These are phyloP conservation scores for Podospora australis DNA, from an alignment of 495 filamentous ascomycete species.

Conservation along the genomic window DNA sequence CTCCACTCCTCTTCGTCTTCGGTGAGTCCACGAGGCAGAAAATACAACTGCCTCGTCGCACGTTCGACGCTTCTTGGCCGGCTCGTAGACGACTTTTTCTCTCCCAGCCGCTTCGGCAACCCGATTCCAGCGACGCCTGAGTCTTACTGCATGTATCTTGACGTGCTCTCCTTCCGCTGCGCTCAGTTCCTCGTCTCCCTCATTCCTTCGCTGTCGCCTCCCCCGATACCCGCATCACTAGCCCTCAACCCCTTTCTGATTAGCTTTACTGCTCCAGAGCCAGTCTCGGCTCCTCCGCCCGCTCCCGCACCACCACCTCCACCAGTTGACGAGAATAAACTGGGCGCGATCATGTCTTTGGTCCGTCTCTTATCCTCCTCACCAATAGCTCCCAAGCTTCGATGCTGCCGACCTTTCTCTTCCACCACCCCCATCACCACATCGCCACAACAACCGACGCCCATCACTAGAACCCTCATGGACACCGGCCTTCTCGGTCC, in stretches of 20 bases:
- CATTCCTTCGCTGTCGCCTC: constrained; percentile 29
- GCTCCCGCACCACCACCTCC: neutral
- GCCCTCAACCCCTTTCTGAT: constrained; percentile 1
- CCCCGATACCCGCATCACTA: neutral
- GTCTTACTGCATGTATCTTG: constrained; percentile 7
- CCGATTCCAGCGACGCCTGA: constrained; percentile 6
- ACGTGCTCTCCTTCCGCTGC: constrained; percentile 45
- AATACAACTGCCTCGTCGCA: constrained; percentile 7
- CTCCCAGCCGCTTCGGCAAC: constrained; percentile 1
- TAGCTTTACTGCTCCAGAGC: neutral
- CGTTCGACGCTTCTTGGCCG: constrained; percentile 10
- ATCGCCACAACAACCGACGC: neutral
- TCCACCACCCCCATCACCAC: neutral
- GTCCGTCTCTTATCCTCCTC: neutral
- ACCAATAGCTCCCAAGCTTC: neutral
- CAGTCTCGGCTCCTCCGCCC: neutral
- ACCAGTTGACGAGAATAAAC: neutral
- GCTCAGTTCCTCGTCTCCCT: constrained; percentile 42
- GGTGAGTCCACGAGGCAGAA: constrained; percentile 8
- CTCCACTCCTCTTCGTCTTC: constrained; percentile 3
- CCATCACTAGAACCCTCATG: constrained; percentile 3
- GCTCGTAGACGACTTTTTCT: constrained; percentile 12
- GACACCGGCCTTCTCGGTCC: constrained; percentile 18
- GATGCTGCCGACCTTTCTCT: no score
- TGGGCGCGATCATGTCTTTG: neutral